phyloP scores from a whole-genome alignment of 192 early-diverging fungal species.

The Dimargaris xerosporica region DNA sequence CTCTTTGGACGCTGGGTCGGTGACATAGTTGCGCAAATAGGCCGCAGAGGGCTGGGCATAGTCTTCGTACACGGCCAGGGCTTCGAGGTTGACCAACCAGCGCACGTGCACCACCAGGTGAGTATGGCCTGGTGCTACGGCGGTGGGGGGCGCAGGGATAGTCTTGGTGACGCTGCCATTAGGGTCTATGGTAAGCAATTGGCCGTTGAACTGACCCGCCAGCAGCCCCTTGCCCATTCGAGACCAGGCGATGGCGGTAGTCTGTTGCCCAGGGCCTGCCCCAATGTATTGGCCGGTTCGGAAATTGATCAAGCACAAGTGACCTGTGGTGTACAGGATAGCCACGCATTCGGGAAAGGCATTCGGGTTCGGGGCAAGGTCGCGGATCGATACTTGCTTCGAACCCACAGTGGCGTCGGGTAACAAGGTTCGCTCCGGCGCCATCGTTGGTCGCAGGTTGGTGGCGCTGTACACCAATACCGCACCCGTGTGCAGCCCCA shows the following conservation, averaged over 20 bases:
- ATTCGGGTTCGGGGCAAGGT: not conserved
- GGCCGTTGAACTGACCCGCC: not conserved
- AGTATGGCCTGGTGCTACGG: not conserved
- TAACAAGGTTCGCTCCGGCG: not conserved
- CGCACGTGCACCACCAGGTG: not conserved
- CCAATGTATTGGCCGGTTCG: not conserved
- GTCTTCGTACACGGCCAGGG: not conserved
- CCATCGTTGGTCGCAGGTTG: not conserved
- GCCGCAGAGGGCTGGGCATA: too few relatives aligned
- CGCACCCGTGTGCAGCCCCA: not conserved
- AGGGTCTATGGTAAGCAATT: not conserved
- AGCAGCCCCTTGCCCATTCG: not conserved
- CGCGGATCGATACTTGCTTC: not conserved
- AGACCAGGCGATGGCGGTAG: constrained; percentile 7
- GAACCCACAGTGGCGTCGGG: not conserved
- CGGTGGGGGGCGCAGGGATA: not conserved
- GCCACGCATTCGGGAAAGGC: not conserved
- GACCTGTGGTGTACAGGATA: constrained; percentile 8
- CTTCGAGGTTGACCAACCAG: not conserved
- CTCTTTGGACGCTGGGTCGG: too few relatives aligned
- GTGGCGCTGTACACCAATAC: not conserved
- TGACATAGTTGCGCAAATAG: not conserved
- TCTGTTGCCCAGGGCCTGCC: too few relatives aligned
- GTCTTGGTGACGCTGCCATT: not conserved
- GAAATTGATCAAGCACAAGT: not conserved